phyloP scores from a whole-genome alignment of 208 protist species.

The Borovskyia barvae region DNA sequence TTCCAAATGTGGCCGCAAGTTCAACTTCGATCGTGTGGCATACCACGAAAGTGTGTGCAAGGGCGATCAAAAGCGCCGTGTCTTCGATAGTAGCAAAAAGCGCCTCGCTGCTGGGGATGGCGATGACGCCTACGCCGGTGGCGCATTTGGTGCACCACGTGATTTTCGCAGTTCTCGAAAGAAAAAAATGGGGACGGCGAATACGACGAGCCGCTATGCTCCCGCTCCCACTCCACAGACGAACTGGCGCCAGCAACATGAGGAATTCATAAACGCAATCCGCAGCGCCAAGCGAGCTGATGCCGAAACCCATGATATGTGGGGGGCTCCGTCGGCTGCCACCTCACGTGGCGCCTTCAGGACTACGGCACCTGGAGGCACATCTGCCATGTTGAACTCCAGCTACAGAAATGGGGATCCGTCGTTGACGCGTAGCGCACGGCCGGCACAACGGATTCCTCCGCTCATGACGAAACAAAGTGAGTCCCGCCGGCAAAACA shows the following conservation, averaged over 20 bases:
- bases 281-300: constrained; percentile 40
- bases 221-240: constrained; percentile 39
- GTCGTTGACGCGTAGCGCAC: not conserved
- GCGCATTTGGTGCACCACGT: constrained; percentile 21
- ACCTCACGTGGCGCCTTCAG: not conserved
- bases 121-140: constrained; percentile 15
- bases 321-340: constrained; percentile 22
- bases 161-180: constrained; percentile 10
- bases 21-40: constrained; percentile 83
- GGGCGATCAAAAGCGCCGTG: constrained; percentile 57
- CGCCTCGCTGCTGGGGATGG: constrained; percentile 30
- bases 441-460: constrained; percentile 25
- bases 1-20: constrained; percentile 80
- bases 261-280: constrained; percentile 85
- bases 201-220: constrained; percentile 22
- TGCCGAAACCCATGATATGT: constrained; percentile 44
- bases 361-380: constrained; percentile 5
- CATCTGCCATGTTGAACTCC: not conserved
- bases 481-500: constrained; percentile 43
- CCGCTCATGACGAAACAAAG: constrained; percentile 64
- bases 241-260: constrained; percentile 87
- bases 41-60: constrained; percentile 93
- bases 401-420: not conserved
- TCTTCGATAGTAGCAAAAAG: constrained; percentile 82
- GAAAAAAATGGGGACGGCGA: constrained; percentile 4